Base-by-base conservation (phyloP, 2,329 filamentous ascomycete species). In the Penicillium sp. region DNA sequence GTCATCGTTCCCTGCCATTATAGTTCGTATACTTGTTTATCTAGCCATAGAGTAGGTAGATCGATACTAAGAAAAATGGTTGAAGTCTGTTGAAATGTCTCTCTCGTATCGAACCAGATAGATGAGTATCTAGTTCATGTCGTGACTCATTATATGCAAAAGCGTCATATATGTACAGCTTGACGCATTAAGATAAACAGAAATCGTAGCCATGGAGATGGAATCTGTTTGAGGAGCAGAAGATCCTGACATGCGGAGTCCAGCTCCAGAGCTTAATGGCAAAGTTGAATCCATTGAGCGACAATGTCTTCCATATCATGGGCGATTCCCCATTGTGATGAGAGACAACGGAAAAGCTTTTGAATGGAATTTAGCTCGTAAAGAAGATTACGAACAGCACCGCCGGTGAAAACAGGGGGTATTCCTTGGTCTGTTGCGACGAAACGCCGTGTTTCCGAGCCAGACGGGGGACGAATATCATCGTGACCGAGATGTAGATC, bases 361-460 rank as follows among this genome's bases (percentile, higher is more conserved):
- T 79, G 77, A 68, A 79, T 76, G 19, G 76, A 77, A 58, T 79
- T 79, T 59, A 80, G 64, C 57, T 80, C 77, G 59, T 80, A 80
- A n/a, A 78, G 60, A 39, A 80, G 60, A 65, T 79, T 79, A 44
- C 75, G 70, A 13, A 68, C 68, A 5, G 66, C 65, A 1, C 62
- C 69, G 9, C 63, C 65, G 2, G 63, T 60, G 3, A 63, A 58
- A 10, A 60, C 60, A 3, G 65, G 58, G 1, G 66, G 60, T 10
- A 59, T 56, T 1, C 69, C 70, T 21, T 70, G 57, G 4, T 56
- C 48, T 1, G 37, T 70, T 37, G 72, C 65, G 5, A 78, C 68
- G 52, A 77, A 79, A 2, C 70, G 62, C 24, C 67, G 66, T 10
- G 75, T 79, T 50, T 77, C 75, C 1, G 74, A 75, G 1, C 67